Evolutionary conservation across 352 stramenopile species (phyloP), one percentile per base, ranked within the genome.

Genomic region (Pythium aristosporum): DNA sequence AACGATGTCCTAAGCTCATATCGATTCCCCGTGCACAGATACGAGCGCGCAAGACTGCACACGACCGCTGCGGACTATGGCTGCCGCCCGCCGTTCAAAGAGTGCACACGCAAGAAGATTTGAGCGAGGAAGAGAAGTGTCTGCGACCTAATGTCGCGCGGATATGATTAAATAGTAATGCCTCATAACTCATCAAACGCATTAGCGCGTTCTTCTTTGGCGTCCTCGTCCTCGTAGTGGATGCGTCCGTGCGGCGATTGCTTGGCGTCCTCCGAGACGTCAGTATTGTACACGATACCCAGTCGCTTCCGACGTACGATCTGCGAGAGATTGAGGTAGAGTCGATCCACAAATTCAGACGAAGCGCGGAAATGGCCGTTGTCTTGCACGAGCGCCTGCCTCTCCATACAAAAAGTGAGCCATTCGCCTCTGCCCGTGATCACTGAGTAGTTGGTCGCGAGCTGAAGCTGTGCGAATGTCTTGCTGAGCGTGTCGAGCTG

Each of bases 51-150:
- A 6, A 56, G 67, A 20, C 49, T 85, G 32, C 69, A 87, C 37
- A 93, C 84, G 10, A 90, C 84, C 4, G 81, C 59, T 21, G 63
- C 78, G 2, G 82, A 89, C 44, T 93, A 91, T 55, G 84, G 84
- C 41, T 88, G 77, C 49, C 76, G 77, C 9, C 71, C 81, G 3
- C 84, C 82, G 3, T 93, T 91, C 64, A 90, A 89, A 54, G 84
- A 93, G 47, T 93, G 79, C 70, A 74, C 50, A 20, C 63, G 68
- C 25, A 87, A 85, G 39, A 46, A 20, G 13, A 46, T 21, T 20
- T 18, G 18, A 46, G 18, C 1, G 39, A 46, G 5, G 39, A 46
- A 12, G 2, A 11, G 20, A 30, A 30, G 5, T 30, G 7, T 57
- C 32, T 48, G 41, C 11, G 49, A 30, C 30, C 15, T 0, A n/a